Percentiles rank a stretch among this genome's conserved stretches.
phyloP scores from a whole-genome alignment of 2,329 filamentous ascomycete genomes.

The Ceratocystiopsis minuta region DNA sequence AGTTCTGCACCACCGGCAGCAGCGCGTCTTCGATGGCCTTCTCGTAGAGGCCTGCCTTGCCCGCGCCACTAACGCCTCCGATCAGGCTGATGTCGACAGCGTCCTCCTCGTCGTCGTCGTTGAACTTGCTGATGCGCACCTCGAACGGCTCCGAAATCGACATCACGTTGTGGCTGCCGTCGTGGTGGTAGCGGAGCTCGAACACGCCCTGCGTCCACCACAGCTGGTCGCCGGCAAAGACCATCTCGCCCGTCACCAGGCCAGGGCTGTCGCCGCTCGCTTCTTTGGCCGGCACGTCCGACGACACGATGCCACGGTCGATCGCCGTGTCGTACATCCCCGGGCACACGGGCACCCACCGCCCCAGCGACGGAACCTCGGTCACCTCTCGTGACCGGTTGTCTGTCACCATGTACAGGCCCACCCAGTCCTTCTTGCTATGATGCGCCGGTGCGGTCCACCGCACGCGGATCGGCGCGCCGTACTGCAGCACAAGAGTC shows the following conservation, averaged over 20 bases:
- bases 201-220: slow-evolving; percentile 97
- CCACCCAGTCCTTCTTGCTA: slow-evolving; percentile 85
- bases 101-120: slow-evolving; percentile 51
- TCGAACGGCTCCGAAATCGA: slow-evolving; percentile 87
- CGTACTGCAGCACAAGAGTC: slow-evolving; percentile 71
- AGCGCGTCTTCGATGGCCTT: slow-evolving; percentile 58
- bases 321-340: slow-evolving; percentile 59
- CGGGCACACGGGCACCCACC: slow-evolving; percentile 70
- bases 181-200: slow-evolving; percentile 93
- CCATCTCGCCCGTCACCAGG: slow-evolving; percentile 59
- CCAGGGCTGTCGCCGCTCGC: slow-evolving; percentile 26
- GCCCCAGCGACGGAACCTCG: slow-evolving; percentile 65
- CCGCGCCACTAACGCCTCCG: neutral
- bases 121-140: slow-evolving; percentile 65
- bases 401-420: slow-evolving; percentile 88
- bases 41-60: slow-evolving; percentile 39
- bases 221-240: slow-evolving; percentile 81
- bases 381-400: slow-evolving; percentile 75
- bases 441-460: slow-evolving; percentile 85
- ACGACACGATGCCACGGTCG: slow-evolving; percentile 58
- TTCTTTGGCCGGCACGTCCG: slow-evolving; percentile 37
- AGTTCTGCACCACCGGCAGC: slow-evolving; percentile 73
- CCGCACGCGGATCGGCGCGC: slow-evolving; percentile 70
- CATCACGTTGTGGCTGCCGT: slow-evolving; percentile 84
- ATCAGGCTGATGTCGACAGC: slow-evolving; percentile 18